Base-by-base conservation (phyloP, 2,329 filamentous ascomycete species). In the Cryoendolithus antarcticus region DNA sequence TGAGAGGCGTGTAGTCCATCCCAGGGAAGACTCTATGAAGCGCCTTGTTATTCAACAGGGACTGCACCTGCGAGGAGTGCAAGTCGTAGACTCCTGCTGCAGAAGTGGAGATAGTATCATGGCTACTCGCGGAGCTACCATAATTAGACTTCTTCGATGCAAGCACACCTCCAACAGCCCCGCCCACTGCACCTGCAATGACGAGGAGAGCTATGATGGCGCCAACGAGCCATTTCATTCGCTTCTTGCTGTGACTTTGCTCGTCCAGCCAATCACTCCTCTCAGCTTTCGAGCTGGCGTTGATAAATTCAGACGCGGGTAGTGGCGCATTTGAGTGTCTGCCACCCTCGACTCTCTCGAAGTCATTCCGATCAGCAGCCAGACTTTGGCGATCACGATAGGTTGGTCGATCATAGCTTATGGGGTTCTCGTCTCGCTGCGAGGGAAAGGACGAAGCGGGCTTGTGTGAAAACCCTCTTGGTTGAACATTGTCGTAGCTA, bases 1-100 rank as follows among this genome's bases (percentile, higher is more conserved):
- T 86, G 59, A 91, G 74, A 0, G 89, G 86, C 0, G 89, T 96
- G 59, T 96, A 96, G 62, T 95, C 89, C 63, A 96, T 84, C 19
- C 86, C 89, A 0, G 86, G 84, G 60, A 96, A 96, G 2, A 96
- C 86, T 60, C 86, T 93, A 70, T 94, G 86, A 15, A 96, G 70
- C 46, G 86, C 64, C 0, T 69, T 57, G 61, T 94, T 94, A 65
- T 82, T 80, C 67, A 95, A 69, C 9, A 96, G 69, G 3, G 70
- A 69, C 65, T 93, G 72, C 63, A 95, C 93, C 62, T 93, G 82
- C 1, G 64, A 49, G 6, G 85, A 93, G 59, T 89, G 66, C 37
- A 54, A 49, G 58, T 79, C 77, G 59, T 70, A 64, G 5, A 94
- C 72, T 47, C 89, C 82, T 19, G 15, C 15, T 19, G 15, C 32